phyloP scores from a whole-genome alignment of 192 early-diverging fungal species.

The Gonapodya prolifera region DNA sequence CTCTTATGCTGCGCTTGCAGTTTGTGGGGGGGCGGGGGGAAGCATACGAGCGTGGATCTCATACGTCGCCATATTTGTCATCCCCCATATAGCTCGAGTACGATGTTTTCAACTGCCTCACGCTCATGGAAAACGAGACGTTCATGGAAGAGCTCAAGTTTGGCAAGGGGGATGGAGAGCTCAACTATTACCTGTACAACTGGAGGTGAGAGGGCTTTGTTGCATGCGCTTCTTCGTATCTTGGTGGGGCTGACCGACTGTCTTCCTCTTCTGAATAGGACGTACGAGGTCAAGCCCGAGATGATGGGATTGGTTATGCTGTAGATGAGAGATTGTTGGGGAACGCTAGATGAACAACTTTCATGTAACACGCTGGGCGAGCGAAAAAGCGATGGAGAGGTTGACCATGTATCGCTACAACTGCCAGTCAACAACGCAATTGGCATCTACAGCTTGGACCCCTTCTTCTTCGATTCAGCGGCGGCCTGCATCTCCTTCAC shows the following conservation, averaged over 20 bases:
- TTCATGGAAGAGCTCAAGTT: conserved; percentile 79
- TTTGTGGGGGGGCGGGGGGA: too few species aligned
- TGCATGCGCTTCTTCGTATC: too few species aligned
- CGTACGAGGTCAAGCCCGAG: neutral
- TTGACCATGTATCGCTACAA: too few species aligned
- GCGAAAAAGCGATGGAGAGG: too few species aligned
- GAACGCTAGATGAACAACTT: neutral
- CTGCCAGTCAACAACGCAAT: too few species aligned
- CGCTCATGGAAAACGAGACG: conserved; percentile 78
- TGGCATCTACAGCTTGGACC: too few species aligned
- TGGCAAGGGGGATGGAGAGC: conserved; percentile 80
- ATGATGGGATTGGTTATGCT: neutral
- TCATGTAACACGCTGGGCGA: too few species aligned
- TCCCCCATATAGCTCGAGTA: conserved; percentile 39
- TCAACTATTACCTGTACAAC: conserved; percentile 97
- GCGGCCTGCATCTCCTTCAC: neutral
- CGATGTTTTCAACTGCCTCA: conserved; percentile 92
- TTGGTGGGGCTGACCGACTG: too few species aligned
- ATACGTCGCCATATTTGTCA: neutral
- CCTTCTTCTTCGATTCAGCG: too few species aligned
- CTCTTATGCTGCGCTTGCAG: too few species aligned
- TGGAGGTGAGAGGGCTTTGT: conserved; percentile 17
- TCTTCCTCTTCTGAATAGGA: neutral
- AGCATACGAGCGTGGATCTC: neutral
- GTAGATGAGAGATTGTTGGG: too few species aligned